A percentile compares a stretch with the other conserved stretches of the same genome.
Evolutionary conservation across 768 basidiomycete genomes (phyloP).

Genomic region (Trametes coccinea): DNA sequence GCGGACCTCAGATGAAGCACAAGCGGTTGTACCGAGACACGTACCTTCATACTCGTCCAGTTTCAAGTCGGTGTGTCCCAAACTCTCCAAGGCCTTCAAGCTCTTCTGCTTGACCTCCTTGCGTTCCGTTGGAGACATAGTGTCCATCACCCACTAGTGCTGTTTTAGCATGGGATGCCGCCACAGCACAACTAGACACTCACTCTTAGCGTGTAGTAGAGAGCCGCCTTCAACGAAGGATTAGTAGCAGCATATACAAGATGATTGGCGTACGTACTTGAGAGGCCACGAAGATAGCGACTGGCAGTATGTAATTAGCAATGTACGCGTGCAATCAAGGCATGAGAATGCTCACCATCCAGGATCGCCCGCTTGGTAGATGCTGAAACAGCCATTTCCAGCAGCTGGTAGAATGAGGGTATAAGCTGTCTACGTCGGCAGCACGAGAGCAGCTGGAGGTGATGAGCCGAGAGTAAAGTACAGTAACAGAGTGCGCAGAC

Average conservation of each 20-base stretch:
- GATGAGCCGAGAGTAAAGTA: too few relatives aligned
- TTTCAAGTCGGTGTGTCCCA: conserved; percentile 72
- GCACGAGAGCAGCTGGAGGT: too few relatives aligned
- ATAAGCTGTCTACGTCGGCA: too few relatives aligned
- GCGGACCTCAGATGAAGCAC: conserved; percentile 10
- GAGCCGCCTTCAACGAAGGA: conserved; percentile 57
- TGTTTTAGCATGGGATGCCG: not conserved
- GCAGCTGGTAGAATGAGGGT: not conserved
- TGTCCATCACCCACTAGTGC: conserved; percentile 65
- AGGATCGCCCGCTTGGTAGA: conserved; percentile 5
- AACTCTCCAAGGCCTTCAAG: conserved; percentile 63
- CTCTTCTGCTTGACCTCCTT: conserved; percentile 70
- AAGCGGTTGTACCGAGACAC: conserved; percentile 27
- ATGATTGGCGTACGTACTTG: conserved; percentile 42
- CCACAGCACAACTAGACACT: conserved; percentile 27
- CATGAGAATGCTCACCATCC: not conserved
- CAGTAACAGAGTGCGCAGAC: too few relatives aligned
- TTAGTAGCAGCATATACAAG: not conserved
- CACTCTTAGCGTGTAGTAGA: conserved; percentile 75
- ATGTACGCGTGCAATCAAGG: not conserved
- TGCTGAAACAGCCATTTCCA: conserved; percentile 5
- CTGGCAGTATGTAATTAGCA: conserved; percentile 23
- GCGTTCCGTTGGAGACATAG: conserved; percentile 47
- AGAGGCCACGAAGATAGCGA: conserved; percentile 48
- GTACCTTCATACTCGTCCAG: conserved; percentile 90